phyloP scores from a whole-genome alignment of 2,329 filamentous ascomycete genomes.

The Phyllosticta citrichinensis region DNA sequence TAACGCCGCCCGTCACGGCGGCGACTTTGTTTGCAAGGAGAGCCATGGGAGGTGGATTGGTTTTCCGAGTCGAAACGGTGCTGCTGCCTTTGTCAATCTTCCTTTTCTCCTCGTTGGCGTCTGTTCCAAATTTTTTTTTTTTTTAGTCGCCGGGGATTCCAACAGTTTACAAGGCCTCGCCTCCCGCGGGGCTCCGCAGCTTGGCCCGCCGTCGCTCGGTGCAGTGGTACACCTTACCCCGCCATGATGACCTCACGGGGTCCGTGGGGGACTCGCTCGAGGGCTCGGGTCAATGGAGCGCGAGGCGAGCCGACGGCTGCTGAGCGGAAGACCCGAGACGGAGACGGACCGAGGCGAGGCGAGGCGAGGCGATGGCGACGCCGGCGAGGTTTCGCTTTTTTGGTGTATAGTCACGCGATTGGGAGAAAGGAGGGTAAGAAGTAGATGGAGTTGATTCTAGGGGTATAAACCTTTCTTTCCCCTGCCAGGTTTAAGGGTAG shows the following conservation, averaged over 20 bases:
- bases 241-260: not conserved
- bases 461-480: too few species aligned
- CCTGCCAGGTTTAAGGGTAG: too few species aligned
- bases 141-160: too few species aligned
- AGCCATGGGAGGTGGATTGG: not conserved
- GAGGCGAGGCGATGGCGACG: too few species aligned
- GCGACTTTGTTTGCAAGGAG: conserved; percentile 67
- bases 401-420: too few species aligned
- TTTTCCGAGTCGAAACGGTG: not conserved
- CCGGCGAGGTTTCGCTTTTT: too few species aligned
- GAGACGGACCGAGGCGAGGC: too few species aligned
- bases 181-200: too few species aligned
- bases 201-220: not conserved
- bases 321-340: not conserved
- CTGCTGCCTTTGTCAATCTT: not conserved
- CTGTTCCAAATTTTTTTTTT: too few species aligned
- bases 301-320: not conserved
- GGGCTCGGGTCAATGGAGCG: not conserved
- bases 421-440: too few species aligned
- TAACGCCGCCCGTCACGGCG: conserved; percentile 78
- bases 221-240: not conserved
- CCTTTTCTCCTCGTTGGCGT: not conserved
- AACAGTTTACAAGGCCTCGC: not conserved
- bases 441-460: too few species aligned
- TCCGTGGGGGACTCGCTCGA: not conserved